Conservation (phyloP, 768 basidiomycete genomes). For the Pholiota microspora region DNA sequence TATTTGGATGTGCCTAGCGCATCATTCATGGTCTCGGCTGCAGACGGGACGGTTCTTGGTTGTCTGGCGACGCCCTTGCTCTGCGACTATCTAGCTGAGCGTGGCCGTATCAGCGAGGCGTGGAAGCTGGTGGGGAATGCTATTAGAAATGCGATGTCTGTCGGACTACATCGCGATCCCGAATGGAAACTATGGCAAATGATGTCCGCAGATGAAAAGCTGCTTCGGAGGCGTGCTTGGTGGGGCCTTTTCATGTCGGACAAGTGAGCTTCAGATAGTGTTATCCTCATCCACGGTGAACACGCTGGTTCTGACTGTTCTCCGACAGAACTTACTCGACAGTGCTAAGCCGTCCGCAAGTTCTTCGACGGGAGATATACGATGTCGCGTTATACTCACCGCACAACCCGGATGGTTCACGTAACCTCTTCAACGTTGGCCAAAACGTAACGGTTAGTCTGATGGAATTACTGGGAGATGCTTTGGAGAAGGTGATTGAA, state of each 20-base stretch:
- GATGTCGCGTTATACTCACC: slow-evolving; percentile 36
- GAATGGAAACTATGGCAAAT: slow-evolving; percentile 39
- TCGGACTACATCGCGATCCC: slow-evolving; percentile 45
- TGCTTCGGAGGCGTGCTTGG: slow-evolving; percentile 41
- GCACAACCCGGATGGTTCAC: slow-evolving; percentile 28
- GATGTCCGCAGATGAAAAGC: slow-evolving; percentile 41
- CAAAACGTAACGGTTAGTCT: slow-evolving; percentile 36
- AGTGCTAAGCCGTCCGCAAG: slow-evolving; percentile 43
- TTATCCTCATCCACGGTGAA: too few relatives aligned
- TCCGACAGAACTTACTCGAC: slow-evolving; percentile 28
- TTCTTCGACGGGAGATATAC: slow-evolving; percentile 32
- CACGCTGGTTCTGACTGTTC: background rate
- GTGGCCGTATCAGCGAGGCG: slow-evolving; percentile 47
- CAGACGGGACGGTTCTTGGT: slow-evolving; percentile 44
- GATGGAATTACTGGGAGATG: slow-evolving; percentile 37
- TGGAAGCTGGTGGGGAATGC: slow-evolving; percentile 45
- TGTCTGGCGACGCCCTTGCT: slow-evolving; percentile 46
- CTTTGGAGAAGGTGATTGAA: slow-evolving; percentile 32
- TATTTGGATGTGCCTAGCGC: slow-evolving; percentile 33
- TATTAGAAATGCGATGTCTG: slow-evolving; percentile 36
- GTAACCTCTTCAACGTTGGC: slow-evolving; percentile 35
- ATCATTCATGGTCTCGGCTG: slow-evolving; percentile 35
- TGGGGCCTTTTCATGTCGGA: slow-evolving; percentile 42
- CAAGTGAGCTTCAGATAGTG: slow-evolving; percentile 31
- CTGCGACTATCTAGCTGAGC: slow-evolving; percentile 42